Evolutionary conservation across 2,329 filamentous ascomycete genomes (phyloP).

Genomic region (Hymenoscyphus infarciens): DNA sequence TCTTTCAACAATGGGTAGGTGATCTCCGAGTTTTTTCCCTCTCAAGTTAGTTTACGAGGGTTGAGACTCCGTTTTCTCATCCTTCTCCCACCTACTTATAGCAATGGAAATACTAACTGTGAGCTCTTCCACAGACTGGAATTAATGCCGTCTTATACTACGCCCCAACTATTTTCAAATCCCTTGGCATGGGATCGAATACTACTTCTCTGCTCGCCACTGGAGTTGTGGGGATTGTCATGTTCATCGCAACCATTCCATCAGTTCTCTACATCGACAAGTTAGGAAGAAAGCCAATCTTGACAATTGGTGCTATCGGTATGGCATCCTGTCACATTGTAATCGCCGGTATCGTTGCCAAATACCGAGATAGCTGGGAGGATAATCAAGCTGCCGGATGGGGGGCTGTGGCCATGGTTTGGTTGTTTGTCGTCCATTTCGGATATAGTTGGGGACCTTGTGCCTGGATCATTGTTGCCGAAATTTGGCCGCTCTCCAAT

Average conservation of each 20-base stretch:
- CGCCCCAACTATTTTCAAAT: constrained; percentile 47
- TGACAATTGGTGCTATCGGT: constrained; percentile 62
- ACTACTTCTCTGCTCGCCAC: constrained; percentile 60
- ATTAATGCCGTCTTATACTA: constrained; percentile 45
- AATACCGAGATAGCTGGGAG: constrained; percentile 55
- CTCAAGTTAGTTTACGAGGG: not conserved
- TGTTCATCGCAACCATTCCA: constrained; percentile 65
- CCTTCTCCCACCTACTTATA: not conserved
- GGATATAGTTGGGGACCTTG: constrained; percentile 74
- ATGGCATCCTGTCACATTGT: constrained; percentile 68
- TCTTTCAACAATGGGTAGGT: constrained; percentile 28
- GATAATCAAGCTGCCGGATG: constrained; percentile 61
- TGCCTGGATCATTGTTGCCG: constrained; percentile 60
- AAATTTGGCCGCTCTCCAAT: constrained; percentile 61
- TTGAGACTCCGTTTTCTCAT: not conserved
- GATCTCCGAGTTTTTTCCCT: not conserved
- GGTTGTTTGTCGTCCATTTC: constrained; percentile 73
- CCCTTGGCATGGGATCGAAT: constrained; percentile 43
- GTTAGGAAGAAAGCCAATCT: constrained; percentile 58
- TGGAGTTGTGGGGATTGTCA: constrained; percentile 67
- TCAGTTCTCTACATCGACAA: constrained; percentile 64
- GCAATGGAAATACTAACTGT: not conserved
- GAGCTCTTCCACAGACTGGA: constrained; percentile 15
- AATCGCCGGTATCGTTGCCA: constrained; percentile 65
- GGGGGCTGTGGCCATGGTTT: constrained; percentile 64